phyloP scores from a whole-genome alignment of 2,329 filamentous ascomycete species.

The Neodidymelliopsis sp. region DNA sequence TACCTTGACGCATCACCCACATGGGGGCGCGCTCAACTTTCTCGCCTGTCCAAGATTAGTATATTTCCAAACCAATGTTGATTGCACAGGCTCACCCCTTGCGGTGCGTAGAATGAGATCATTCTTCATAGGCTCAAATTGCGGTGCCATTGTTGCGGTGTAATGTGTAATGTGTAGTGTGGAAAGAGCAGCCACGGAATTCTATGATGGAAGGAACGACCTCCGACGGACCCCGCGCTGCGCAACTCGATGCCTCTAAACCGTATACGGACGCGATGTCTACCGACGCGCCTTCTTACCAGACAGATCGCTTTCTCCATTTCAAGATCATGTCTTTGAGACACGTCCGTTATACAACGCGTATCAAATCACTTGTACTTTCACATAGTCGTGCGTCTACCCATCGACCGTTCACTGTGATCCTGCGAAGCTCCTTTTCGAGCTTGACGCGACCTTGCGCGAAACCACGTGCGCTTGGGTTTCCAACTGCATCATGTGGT shows the following conservation, averaged over 20 bases:
- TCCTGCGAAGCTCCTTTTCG: conserved; percentile 6
- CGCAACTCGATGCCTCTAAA: conserved; percentile 23
- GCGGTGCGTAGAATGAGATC: conserved; percentile 91
- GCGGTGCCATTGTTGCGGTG: conserved; percentile 64
- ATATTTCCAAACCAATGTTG: background rate
- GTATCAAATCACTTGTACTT: background rate
- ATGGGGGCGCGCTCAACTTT: conserved; percentile 91
- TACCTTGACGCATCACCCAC: conserved; percentile 99
- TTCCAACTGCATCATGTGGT: conserved; percentile 22
- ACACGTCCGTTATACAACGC: conserved; percentile 17
- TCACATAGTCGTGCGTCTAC: background rate
- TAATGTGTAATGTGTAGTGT: conserved; percentile 8
- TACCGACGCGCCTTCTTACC: conserved; percentile 10
- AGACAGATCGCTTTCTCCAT: background rate
- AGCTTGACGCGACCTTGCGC: conserved; percentile 36
- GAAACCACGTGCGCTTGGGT: conserved; percentile 37
- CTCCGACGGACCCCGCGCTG: conserved; percentile 36
- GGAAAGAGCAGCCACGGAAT: conserved; percentile 22
- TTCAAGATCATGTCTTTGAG: conserved; percentile 30
- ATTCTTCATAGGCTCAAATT: conserved; percentile 88
- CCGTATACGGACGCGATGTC: conserved; percentile 29
- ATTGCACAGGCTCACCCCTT: conserved; percentile 66
- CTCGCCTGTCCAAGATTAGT: conserved; percentile 67
- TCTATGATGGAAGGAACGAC: conserved; percentile 15
- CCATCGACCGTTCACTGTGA: conserved; percentile 1